Conservation (phyloP, 2,329 filamentous ascomycete species). For the Waltergamsia citrina region DNA sequence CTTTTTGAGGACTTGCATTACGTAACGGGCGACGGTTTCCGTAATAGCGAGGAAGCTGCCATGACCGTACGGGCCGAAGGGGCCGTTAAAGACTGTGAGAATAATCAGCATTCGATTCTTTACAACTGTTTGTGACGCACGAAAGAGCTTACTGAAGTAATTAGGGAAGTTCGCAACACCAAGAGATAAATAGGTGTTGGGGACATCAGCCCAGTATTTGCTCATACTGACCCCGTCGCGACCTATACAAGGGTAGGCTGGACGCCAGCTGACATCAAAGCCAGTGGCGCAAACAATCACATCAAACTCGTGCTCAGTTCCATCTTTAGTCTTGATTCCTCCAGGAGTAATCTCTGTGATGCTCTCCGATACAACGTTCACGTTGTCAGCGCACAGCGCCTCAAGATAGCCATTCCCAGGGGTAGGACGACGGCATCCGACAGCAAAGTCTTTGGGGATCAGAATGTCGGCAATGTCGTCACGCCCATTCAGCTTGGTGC, state of each 20-base stretch:
- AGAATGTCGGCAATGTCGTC: conserved; percentile 24
- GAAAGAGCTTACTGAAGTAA: too few relatives aligned
- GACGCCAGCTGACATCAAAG: conserved; percentile 40
- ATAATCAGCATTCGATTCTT: too few relatives aligned
- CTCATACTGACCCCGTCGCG: conserved; percentile 34
- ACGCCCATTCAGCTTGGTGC: conserved; percentile 14
- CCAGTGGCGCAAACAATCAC: conserved; percentile 45
- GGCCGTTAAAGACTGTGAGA: conserved; percentile 36
- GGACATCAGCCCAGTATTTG: conserved; percentile 30
- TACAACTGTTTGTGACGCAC: too few relatives aligned
- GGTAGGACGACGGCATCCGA: conserved; percentile 37
- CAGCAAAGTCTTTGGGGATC: conserved; percentile 30
- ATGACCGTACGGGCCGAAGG: conserved; percentile 40
- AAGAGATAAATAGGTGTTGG: conserved; percentile 40
- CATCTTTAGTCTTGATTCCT: conserved; percentile 17
- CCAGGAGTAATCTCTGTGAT: conserved; percentile 15
- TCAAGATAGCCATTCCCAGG: conserved; percentile 24
- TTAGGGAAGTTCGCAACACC: conserved; percentile 39
- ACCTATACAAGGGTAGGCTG: conserved; percentile 37
- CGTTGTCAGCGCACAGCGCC: conserved; percentile 10
- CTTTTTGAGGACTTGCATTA: conserved; percentile 36
- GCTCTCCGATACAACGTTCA: conserved; percentile 8
- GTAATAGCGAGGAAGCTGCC: conserved; percentile 40
- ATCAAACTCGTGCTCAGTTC: conserved; percentile 35
- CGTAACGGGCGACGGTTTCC: conserved; percentile 42